Percentiles rank a stretch among this genome's conserved stretches.
phyloP scores from a whole-genome alignment of 306 rosid species.

The Argentina anserina region DNA sequence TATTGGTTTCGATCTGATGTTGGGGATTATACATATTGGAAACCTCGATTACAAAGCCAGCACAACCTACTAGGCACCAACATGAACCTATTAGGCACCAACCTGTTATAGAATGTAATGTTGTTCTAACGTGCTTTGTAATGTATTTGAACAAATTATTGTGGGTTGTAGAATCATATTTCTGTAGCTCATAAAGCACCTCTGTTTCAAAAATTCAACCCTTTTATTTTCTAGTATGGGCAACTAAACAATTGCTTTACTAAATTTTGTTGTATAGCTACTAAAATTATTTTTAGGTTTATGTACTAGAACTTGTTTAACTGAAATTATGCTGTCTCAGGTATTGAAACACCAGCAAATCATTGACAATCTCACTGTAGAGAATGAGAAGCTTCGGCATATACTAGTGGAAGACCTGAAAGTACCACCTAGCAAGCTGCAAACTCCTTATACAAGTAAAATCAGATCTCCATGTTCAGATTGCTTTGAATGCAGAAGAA shows the following conservation, averaged over 20 bases:
- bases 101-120: no score
- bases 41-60: no score
- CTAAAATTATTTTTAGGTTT: background rate
- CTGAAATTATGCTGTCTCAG: constrained; percentile 35
- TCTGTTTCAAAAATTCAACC: background rate
- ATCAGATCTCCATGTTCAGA: constrained; percentile 46
- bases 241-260: background rate
- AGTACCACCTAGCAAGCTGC: constrained; percentile 66
- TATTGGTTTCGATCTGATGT: no score
- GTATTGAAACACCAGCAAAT: constrained; percentile 84
- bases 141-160: background rate
- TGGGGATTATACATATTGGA: no score
- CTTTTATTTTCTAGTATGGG: background rate
- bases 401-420: constrained; percentile 77
- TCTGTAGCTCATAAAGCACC: background rate
- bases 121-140: background rate
- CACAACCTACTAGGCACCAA: no score
- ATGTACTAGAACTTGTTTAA: background rate
- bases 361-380: constrained; percentile 81
- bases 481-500: constrained; percentile 88
- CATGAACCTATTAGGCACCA: no score
- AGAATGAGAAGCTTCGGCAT: constrained; percentile 77
- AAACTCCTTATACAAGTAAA: constrained; percentile 48
- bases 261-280: background rate
- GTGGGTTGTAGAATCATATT: background rate